phyloP scores from a whole-genome alignment of 345 rosid genomes.

The Populus simonii region DNA sequence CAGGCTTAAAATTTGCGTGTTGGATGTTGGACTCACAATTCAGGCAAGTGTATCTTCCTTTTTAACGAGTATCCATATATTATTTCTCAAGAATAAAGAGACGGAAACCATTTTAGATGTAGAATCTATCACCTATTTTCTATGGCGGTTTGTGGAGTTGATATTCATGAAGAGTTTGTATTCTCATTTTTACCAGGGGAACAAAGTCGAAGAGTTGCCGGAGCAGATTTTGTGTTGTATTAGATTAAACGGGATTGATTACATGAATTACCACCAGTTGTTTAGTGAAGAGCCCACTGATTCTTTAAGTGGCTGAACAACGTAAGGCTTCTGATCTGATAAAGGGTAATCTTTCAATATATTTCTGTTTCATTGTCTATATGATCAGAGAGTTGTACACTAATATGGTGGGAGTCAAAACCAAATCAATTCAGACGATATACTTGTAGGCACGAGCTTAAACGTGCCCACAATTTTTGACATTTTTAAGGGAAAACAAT shows the following conservation, averaged over 20 bases:
- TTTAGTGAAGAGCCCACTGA: constrained; percentile 43
- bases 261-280: constrained; percentile 60
- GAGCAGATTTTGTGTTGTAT: constrained; percentile 86
- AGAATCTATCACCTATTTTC: not conserved
- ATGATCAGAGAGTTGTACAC: too few relatives aligned
- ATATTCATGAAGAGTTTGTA: not conserved
- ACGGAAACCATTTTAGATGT: not conserved
- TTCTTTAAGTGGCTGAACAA: constrained; percentile 16
- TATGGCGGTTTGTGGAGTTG: not conserved
- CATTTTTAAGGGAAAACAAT: not conserved
- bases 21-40: constrained; percentile 94
- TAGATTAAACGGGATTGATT: constrained; percentile 70
- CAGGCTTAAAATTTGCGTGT: constrained; percentile 68
- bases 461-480: not conserved
- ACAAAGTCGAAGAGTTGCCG: constrained; percentile 87
- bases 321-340: constrained; percentile 18
- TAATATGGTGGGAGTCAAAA: too few relatives aligned
- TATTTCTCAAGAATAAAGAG: not conserved
- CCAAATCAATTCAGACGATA: too few relatives aligned
- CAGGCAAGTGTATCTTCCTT: constrained; percentile 46
- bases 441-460: too few relatives aligned
- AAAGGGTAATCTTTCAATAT: constrained; percentile 17
- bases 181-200: constrained; percentile 52
- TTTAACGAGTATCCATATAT: not conserved
- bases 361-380: not conserved